Conservation (phyloP, 2,329 filamentous ascomycete genomes). For the Penicillium sp. region DNA sequence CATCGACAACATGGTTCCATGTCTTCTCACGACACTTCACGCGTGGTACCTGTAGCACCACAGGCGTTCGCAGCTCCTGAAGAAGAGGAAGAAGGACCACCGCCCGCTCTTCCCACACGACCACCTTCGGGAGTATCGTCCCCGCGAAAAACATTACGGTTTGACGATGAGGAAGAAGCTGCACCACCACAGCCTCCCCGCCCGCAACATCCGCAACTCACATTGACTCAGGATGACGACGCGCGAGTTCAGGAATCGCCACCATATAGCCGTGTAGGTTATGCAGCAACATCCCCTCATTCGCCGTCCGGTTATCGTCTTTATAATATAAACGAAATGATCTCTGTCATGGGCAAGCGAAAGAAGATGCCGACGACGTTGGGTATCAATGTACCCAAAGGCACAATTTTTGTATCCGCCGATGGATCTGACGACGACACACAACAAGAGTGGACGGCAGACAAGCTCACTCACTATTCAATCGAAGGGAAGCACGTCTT, state of each 20-base stretch:
- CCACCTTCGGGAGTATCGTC: constrained; percentile 55
- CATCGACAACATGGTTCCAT: constrained; percentile 36
- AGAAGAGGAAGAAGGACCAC: constrained; percentile 53
- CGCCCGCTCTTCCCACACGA: constrained; percentile 61
- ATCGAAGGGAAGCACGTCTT: constrained; percentile 98
- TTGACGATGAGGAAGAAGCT: constrained; percentile 1
- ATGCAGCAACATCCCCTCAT: constrained; percentile 43
- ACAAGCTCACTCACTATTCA: constrained; percentile 95
- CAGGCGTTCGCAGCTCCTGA: constrained; percentile 61
- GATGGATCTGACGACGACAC: constrained; percentile 74
- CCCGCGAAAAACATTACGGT: constrained; percentile 44
- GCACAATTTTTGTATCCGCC: constrained; percentile 84
- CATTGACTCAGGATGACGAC: constrained; percentile 34
- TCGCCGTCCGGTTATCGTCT: constrained; percentile 83
- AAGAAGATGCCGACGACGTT: constrained; percentile 98
- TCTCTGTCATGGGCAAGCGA: constrained; percentile 92
- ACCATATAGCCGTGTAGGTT: constrained; percentile 50
- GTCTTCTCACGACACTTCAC: constrained; percentile 24
- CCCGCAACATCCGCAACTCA: constrained; percentile 51
- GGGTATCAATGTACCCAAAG: constrained; percentile 86
- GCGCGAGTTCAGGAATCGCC: constrained; percentile 49
- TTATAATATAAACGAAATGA: constrained; percentile 97
- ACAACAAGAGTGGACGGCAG: constrained; percentile 87
- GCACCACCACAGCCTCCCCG: constrained; percentile 43
- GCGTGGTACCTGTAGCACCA: constrained; percentile 32